Conservation (phyloP, 2,329 filamentous ascomycete genomes). For the Thermomyces lanuginosus region DNA sequence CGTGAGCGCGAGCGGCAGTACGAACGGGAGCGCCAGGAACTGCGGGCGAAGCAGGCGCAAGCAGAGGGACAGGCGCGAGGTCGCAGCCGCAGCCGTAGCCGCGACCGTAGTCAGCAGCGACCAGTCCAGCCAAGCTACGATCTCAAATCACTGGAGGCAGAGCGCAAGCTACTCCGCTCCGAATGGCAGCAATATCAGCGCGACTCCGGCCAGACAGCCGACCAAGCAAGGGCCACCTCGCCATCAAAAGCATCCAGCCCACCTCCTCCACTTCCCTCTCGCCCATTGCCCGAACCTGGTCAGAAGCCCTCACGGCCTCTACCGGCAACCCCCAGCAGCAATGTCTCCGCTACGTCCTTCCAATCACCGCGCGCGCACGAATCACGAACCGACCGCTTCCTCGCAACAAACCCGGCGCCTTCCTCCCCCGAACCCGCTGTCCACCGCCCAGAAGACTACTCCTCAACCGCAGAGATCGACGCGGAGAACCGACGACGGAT, state of each 20-base stretch:
- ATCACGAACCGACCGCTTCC: slow-evolving; percentile 39
- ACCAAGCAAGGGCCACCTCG: slow-evolving; percentile 4
- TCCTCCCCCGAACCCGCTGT: slow-evolving; percentile 19
- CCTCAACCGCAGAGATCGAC: slow-evolving; percentile 39
- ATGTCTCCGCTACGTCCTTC: too few species aligned
- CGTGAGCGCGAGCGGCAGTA: slow-evolving; percentile 51
- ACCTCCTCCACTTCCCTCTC: slow-evolving; percentile 12
- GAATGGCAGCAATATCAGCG: slow-evolving; percentile 36
- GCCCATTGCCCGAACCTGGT: slow-evolving; percentile 11
- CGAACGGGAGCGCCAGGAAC: slow-evolving; percentile 42
- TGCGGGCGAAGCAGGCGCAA: slow-evolving; percentile 15
- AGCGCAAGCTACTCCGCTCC: slow-evolving; percentile 42
- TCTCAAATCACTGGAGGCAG: slow-evolving; percentile 43
- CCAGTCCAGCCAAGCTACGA: slow-evolving; percentile 32
- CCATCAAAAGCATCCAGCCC: too few species aligned
- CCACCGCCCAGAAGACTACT: slow-evolving; percentile 31
- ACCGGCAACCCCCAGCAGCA: too few species aligned
- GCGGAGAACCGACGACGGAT: slow-evolving; percentile 39
- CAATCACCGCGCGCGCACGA: slow-evolving; percentile 15
- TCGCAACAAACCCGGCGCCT: slow-evolving; percentile 39
- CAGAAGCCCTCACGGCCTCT: slow-evolving; percentile 22
- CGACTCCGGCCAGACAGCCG: slow-evolving; percentile 5
- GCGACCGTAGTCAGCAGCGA: too few species aligned
- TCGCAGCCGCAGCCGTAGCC: too few species aligned
- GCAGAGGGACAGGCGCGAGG: slow-evolving; percentile 13